A percentile compares a stretch with the other conserved stretches of the same genome.
Conservation (phyloP, 78 protist genomes). For the Dictyostelium brefeldianum region DNA sequence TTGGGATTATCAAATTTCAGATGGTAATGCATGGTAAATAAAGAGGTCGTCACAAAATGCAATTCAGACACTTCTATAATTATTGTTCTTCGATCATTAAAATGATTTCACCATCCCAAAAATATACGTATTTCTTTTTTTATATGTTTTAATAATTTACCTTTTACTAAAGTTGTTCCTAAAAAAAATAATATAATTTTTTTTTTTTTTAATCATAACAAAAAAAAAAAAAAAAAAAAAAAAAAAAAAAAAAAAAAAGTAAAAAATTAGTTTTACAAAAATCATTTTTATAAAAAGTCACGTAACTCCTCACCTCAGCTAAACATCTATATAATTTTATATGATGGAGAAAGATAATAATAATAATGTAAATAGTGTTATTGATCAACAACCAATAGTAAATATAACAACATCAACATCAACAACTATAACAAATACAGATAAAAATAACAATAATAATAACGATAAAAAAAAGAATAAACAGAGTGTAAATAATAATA, state of each 20-base stretch:
- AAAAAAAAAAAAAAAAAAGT: no score
- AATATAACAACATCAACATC: no score
- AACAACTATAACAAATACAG: not conserved
- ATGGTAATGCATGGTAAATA: conserved; percentile 35
- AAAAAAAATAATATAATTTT: not conserved
- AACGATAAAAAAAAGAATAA: not conserved
- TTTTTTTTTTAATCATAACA: not conserved
- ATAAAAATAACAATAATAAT: not conserved
- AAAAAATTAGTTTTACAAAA: no score
- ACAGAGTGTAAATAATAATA: not conserved
- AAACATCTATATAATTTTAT: no score
- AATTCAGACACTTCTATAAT: conserved; percentile 26
- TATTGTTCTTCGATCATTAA: not conserved
- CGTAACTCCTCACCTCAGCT: no score
- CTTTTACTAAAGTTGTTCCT: not conserved
- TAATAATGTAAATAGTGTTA: not conserved
- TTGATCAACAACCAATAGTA: no score
- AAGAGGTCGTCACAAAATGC: not conserved
- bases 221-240: not conserved
- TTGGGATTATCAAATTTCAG: not conserved
- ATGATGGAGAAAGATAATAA: not conserved
- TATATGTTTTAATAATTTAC: not conserved
- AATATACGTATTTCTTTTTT: not conserved
- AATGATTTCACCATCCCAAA: not conserved
- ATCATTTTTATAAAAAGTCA: not conserved